Evolutionary conservation across 208 protist species (phyloP), one percentile per base, ranked within the genome.

Genomic region (Trypanosoma scelopori): DNA sequence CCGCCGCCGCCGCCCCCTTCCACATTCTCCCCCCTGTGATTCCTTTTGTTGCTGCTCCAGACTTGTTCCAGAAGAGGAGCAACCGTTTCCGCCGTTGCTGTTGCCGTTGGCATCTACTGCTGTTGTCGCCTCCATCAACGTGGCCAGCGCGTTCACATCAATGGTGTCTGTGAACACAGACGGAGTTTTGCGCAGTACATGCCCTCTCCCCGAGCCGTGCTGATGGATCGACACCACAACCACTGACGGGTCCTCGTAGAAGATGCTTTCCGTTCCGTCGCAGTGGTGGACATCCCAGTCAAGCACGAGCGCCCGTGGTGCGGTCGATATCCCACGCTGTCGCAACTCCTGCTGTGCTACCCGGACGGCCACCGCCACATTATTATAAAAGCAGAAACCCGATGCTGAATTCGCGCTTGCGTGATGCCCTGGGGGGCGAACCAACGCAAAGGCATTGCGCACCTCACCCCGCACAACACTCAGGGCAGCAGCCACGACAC

Each of bases 231-330:
- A 96, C 15, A 99, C 74, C 51, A 97, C 97, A 0, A 98, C 78
- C 5, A 98, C 90, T 23, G 78, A 88, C 1, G 83, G 84, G 69
- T 97, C 89, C 50, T 96, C 75, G 55, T 96, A 87, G 65, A 98
- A 98, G 35, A 97, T 89, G 51, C 76, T 84, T 71, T 98, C 93
- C 18, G 93, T 98, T 9, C 94, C 97, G 61, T 98, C 97, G 55
- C 97, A 91, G 78, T 99, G 95, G 49, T 98, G 95, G 11, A 98
- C 90, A 65, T 98, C 96, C 94, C 94, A 98, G 74, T 98, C 97
- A 37, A 98, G 22, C 39, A 98, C 95, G 1, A 98, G 57, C 20
- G 97, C 81, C 1, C 81, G 81, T 5, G 83, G 79, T 39, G n/a
- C 50, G 13, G 43, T 15, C 9, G 32, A 11, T 9, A 12, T 30